phyloP scores from a whole-genome alignment of 108 stramenopile species.

The Nitzschia sp. region DNA sequence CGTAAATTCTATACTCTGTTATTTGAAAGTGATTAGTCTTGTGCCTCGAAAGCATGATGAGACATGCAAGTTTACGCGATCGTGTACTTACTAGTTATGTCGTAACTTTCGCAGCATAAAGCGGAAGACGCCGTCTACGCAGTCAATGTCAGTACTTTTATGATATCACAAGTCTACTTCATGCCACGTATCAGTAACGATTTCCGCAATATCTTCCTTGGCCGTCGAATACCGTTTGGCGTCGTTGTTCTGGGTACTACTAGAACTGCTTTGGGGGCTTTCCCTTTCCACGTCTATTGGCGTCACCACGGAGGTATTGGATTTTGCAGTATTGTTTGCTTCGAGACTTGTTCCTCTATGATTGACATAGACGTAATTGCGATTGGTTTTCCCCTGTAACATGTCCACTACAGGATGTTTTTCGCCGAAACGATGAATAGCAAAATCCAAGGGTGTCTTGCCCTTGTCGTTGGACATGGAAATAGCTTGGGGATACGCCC shows the following conservation, averaged over 20 bases:
- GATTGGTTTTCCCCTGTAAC: conserved; percentile 1
- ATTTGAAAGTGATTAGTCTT: too few species aligned
- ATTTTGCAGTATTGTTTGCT: background rate
- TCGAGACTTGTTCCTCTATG: background rate
- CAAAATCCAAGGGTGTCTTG: conserved; percentile 12
- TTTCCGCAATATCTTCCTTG: background rate
- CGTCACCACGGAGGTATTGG: background rate
- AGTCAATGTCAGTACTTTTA: too few species aligned
- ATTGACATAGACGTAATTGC: conserved; percentile 1
- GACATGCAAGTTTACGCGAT: too few species aligned
- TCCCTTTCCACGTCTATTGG: background rate
- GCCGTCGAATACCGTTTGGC: background rate
- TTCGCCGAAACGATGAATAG: conserved; percentile 15
- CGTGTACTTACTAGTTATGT: too few species aligned
- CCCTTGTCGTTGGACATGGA: background rate
- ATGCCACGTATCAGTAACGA: background rate
- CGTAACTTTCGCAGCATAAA: too few species aligned
- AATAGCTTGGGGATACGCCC: conserved; percentile 8
- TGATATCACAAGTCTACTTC: background rate
- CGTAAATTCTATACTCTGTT: too few species aligned
- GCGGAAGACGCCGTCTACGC: too few species aligned
- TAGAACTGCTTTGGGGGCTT: background rate
- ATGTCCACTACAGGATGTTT: conserved; percentile 8
- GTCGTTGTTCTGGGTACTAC: background rate
- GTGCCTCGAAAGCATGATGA: too few species aligned